These are phyloP conservation scores for Anthoceros angustus DNA, from an alignment of 225 moss, liverwort and hornwort species.

Conservation along the genomic window DNA sequence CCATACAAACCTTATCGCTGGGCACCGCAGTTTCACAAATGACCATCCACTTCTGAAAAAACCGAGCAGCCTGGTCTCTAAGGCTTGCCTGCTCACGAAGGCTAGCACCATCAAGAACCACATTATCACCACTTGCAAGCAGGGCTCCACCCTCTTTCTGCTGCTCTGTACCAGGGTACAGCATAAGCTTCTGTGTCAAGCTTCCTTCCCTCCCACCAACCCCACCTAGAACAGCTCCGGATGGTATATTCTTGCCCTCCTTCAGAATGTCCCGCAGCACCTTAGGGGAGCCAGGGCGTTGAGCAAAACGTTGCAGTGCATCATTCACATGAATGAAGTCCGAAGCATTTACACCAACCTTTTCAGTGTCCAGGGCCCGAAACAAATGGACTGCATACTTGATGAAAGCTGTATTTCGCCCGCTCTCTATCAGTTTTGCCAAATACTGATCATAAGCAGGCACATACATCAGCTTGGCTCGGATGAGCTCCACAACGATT, in stretches of 20 bases:
- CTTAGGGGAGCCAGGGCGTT: conserved; percentile 77
- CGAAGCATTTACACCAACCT: conserved; percentile 70
- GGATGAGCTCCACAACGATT: conserved; percentile 75
- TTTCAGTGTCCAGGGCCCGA: conserved; percentile 80
- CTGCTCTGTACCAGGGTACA: conserved; percentile 41
- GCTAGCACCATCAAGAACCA: conserved; percentile 64
- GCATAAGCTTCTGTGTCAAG: conserved; percentile 24
- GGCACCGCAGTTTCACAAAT: conserved; percentile 61
- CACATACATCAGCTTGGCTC: conserved; percentile 73
- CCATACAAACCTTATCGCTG: conserved; percentile 70
- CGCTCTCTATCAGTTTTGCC: conserved; percentile 85
- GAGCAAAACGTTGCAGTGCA: conserved; percentile 64
- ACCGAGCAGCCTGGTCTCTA: conserved; percentile 33
- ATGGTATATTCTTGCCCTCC: conserved; percentile 54
- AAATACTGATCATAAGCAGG: conserved; percentile 71
- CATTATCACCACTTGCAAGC: conserved; percentile 41
- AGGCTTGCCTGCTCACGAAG: conserved; percentile 57
- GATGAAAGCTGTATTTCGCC: conserved; percentile 75
- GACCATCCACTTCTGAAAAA: conserved; percentile 86
- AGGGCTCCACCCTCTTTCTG: conserved; percentile 46
- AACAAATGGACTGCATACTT: conserved; percentile 77
- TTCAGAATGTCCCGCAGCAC: conserved; percentile 80
- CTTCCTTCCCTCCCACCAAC: conserved; percentile 11
- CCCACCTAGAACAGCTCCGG: conserved; percentile 42
- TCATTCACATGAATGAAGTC: conserved; percentile 89